These are phyloP conservation scores for Venustampulla echinocandica DNA, from an alignment of 495 filamentous ascomycete species.

Conservation along the genomic window DNA sequence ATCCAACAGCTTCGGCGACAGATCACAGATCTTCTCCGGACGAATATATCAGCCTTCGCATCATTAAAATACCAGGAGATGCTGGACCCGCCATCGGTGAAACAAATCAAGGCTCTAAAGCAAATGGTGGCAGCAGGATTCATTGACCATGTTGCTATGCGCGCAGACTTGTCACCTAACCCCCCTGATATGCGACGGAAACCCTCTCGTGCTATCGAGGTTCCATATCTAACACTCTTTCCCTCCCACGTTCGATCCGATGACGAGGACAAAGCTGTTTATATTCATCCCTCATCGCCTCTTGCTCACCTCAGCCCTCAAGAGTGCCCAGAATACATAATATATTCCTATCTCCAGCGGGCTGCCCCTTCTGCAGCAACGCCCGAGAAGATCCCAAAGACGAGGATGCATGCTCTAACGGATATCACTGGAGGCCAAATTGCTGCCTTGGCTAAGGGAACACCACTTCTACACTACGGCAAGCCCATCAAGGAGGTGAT, in stretches of 20 bases:
- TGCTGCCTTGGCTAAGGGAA: slow-evolving; percentile 72
- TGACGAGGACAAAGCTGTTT: slow-evolving; percentile 29
- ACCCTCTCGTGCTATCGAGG: slow-evolving; percentile 73
- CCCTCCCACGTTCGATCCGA: slow-evolving; percentile 44
- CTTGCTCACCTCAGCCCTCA: slow-evolving; percentile 61
- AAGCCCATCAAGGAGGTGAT: slow-evolving; percentile 81
- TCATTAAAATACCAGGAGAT: slow-evolving; percentile 46
- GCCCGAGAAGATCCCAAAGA: slow-evolving; percentile 54
- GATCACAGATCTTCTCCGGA: slow-evolving; percentile 67
- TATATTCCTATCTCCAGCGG: slow-evolving; percentile 79
- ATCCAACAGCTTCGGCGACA: slow-evolving; percentile 74
- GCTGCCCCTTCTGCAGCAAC: slow-evolving; percentile 41
- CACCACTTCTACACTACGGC: slow-evolving; percentile 72
- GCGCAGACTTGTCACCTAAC: slow-evolving; percentile 70
- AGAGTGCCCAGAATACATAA: slow-evolving; percentile 72
- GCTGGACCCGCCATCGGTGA: slow-evolving; percentile 59
- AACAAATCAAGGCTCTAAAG: slow-evolving; percentile 72
- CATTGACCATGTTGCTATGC: slow-evolving; percentile 91
- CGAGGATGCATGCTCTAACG: slow-evolving; percentile 82
- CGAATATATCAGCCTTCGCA: slow-evolving; percentile 62
- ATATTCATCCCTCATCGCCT: slow-evolving; percentile 53
- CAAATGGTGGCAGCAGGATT: slow-evolving; percentile 90
- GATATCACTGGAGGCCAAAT: slow-evolving; percentile 66
- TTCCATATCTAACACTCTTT: slow-evolving; percentile 84
- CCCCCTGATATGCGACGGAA: slow-evolving; percentile 63